A percentile compares a stretch with the other conserved stretches of the same genome.
Conservation (phyloP, 2,329 filamentous ascomycete genomes). For the Curvularia sp. region DNA sequence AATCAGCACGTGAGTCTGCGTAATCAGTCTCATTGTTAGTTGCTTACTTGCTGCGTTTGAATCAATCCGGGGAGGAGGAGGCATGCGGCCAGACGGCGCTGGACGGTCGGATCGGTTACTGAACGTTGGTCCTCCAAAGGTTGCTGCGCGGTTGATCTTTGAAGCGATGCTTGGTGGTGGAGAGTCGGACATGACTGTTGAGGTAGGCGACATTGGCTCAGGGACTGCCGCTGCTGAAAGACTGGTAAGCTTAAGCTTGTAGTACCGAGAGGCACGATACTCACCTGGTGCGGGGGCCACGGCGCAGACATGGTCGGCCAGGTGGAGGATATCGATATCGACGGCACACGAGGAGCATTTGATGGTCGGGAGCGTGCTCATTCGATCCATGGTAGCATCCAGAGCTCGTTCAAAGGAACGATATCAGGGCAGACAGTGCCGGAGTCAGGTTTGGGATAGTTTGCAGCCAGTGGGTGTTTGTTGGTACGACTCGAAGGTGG, state of each 20-base stretch:
- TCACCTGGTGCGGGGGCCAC: constrained; percentile 52
- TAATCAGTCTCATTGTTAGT: neutral
- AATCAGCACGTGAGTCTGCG: constrained; percentile 22
- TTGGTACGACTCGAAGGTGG: constrained; percentile 26
- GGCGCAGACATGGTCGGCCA: constrained; percentile 83
- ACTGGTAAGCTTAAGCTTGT: constrained; percentile 17
- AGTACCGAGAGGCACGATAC: constrained; percentile 39
- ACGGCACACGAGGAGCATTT: constrained; percentile 51
- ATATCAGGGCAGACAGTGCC: constrained; percentile 16
- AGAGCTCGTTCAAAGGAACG: constrained; percentile 8
- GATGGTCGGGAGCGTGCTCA: constrained; percentile 48
- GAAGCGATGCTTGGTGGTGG: constrained; percentile 19
- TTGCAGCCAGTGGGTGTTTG: constrained; percentile 26
- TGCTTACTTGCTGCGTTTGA: constrained; percentile 64
- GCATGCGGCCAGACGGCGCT: constrained; percentile 55
- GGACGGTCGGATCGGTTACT: constrained; percentile 35
- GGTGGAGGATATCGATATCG: constrained; percentile 81
- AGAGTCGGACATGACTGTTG: constrained; percentile 15
- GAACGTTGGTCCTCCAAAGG: constrained; percentile 38
- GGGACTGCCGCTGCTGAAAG: constrained; percentile 26
- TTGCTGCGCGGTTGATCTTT: constrained; percentile 45
- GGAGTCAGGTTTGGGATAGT: constrained; percentile 12
- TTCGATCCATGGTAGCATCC: constrained; percentile 36
- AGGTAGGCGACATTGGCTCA: constrained; percentile 21
- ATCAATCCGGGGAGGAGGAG: constrained; percentile 63